These are phyloP conservation scores for Nemania sp. DNA, from an alignment of 2,329 filamentous ascomycete genomes.

Conservation along the genomic window DNA sequence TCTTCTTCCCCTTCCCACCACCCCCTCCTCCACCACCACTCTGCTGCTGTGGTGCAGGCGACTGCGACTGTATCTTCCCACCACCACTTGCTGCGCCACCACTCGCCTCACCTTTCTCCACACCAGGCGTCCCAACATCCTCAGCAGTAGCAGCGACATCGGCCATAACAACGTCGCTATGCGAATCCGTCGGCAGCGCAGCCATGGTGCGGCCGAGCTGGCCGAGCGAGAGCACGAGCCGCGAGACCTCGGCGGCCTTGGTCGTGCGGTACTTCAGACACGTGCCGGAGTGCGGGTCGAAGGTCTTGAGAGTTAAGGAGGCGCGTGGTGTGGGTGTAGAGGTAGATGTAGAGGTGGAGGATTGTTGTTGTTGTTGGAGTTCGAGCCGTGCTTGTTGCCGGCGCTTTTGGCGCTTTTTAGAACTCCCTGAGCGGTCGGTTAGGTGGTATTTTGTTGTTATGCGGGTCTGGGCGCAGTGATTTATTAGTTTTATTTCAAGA, in stretches of 20 bases:
- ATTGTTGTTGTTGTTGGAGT: no score
- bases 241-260: slow-evolving; percentile 86
- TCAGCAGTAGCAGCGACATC: slow-evolving; percentile 42
- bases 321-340: slow-evolving; percentile 54
- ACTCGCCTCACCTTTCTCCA: slow-evolving; percentile 26
- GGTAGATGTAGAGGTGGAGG: slow-evolving; percentile 34
- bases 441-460: slow-evolving; percentile 94
- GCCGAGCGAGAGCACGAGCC: slow-evolving; percentile 77
- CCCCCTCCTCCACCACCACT: slow-evolving; percentile 40
- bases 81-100: not conserved
- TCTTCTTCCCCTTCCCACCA: slow-evolving; percentile 66
- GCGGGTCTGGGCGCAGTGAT: slow-evolving; percentile 63
- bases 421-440: slow-evolving; percentile 44
- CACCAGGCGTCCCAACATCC: slow-evolving; percentile 38
- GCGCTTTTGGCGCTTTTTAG: slow-evolving; percentile 26
- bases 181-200: slow-evolving; percentile 49
- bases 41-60: slow-evolving; percentile 32
- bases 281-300: slow-evolving; percentile 78
- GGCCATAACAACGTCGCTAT: slow-evolving; percentile 47
- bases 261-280: slow-evolving; percentile 89
- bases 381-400: slow-evolving; percentile 25
- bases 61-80: slow-evolving; percentile 28
- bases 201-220: slow-evolving; percentile 72
- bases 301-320: slow-evolving; percentile 83
- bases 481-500: no score